These are phyloP conservation scores for Phaseolus coccineus DNA, from an alignment of 331 rosid genomes.

Conservation along the genomic window DNA sequence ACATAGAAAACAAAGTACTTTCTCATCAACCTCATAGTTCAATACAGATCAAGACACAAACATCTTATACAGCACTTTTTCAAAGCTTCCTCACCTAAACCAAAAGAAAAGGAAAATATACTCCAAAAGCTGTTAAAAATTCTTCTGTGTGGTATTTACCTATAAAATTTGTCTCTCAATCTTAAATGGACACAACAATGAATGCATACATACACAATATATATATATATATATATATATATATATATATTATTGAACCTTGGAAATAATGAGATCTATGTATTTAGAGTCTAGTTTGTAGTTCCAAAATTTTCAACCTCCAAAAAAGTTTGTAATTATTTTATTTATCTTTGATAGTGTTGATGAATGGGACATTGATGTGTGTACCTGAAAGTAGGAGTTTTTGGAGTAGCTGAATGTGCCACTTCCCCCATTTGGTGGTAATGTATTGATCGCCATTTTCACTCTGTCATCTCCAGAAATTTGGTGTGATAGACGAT, in stretches of 20 bases:
- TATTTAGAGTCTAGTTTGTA: neutral
- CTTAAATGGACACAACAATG: too few species aligned
- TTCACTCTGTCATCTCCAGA: constrained; percentile 11
- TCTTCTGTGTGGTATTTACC: neutral
- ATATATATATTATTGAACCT: neutral
- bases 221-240: too few species aligned
- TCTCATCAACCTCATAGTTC: neutral
- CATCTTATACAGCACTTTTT: neutral
- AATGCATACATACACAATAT: too few species aligned
- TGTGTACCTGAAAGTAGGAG: constrained; percentile 53
- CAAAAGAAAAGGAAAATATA: neutral
- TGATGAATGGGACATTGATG: neutral
- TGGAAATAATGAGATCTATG: constrained; percentile 9
- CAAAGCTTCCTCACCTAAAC: neutral
- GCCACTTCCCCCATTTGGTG: constrained; percentile 52
- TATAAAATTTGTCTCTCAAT: neutral
- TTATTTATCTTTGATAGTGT: neutral
- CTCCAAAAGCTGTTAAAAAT: neutral
- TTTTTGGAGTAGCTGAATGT: constrained; percentile 55
- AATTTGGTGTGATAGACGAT: neutral
- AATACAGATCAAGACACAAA: neutral
- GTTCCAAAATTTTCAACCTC: neutral
- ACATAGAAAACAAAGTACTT: neutral
- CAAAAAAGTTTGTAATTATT: too few species aligned
- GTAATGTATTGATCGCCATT: constrained; percentile 3